A percentile compares a stretch with the other conserved stretches of the same genome.
Evolutionary conservation across 768 basidiomycete species (phyloP).

Genomic region (Lactifluus subvellereus): DNA sequence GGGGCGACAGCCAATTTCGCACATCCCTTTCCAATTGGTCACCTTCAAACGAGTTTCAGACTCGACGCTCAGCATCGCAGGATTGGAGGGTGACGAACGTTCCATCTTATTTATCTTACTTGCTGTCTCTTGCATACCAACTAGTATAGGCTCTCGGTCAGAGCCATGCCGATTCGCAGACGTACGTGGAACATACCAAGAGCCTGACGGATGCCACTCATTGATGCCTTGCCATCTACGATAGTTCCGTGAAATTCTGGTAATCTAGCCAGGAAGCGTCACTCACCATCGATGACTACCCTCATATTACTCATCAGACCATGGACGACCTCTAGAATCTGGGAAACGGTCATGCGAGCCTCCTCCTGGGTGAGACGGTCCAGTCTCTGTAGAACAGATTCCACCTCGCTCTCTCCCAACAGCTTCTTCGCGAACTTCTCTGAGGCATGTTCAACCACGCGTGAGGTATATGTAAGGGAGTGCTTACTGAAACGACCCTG

Average conservation of each 20-base stretch:
- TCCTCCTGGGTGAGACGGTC: conserved; percentile 9
- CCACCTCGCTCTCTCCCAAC: background rate
- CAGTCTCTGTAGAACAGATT: background rate
- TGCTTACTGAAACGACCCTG: conserved; percentile 9
- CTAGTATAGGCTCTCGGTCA: background rate
- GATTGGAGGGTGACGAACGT: background rate
- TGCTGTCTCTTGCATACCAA: background rate
- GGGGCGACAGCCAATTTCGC: background rate
- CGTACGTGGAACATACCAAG: background rate
- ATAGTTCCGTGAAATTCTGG: background rate
- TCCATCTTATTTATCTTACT: background rate
- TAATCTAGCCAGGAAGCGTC: background rate
- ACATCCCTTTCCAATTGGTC: background rate
- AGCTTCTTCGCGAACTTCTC: conserved; percentile 10
- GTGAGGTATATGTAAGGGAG: background rate
- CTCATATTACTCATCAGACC: background rate
- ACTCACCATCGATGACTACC: background rate
- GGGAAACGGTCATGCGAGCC: background rate
- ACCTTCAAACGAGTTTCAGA: background rate
- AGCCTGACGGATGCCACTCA: background rate
- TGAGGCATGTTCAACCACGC: background rate
- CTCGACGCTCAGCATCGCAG: background rate
- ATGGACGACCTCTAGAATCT: background rate
- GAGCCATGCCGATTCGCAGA: background rate
- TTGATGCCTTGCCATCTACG: background rate